Base-by-base conservation (phyloP, 495 filamentous ascomycete species). In the Amphirosellinia nigrospora region DNA sequence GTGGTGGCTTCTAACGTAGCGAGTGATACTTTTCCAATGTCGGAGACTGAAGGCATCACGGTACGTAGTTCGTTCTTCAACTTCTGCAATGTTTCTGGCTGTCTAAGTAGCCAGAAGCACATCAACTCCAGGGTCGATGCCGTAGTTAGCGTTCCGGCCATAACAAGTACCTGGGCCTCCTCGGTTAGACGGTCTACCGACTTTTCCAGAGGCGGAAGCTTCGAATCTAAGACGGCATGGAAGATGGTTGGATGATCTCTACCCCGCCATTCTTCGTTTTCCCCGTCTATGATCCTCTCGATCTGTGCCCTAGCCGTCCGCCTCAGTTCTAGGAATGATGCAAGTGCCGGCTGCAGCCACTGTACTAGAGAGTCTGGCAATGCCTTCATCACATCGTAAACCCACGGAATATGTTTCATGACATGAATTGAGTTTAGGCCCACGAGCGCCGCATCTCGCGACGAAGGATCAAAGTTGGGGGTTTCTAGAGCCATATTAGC, bases 101-200 rank as follows among this genome's bases (percentile, higher is more conserved):
- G 76, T 15, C 65, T 71, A 15, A 85, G 74, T 16, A 86, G 32
- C 63, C 82, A 74, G 56, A 75, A 85, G 19, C 77, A 79, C 41
- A 79, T 75, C 60, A 80, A 70, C 2, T 73, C 70, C 9, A 82
- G 45, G 7, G 82, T 79, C 62, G 78, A 80, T 6, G 78, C 80
- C 0, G 82, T 85, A 4, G 83, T 87, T 43, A 82, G 80, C 34
- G 78, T 79, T 4, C 87, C 87, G 5, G 86, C 86, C 1, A 75
- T 78, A 15, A 87, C 75, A 10, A 88, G 65, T 0, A 75, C 70
- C 39, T 79, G 74, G 4, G 81, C 84, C 68, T 88, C 85, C 16
- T 81, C 77, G 6, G 73, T 70, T 19, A 87, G 72, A 4, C 84
- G 74, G 11, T 66, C 60, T 3, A 74, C 52, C 0, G 63, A 34